Conservation (phyloP, 805 yeast genomes). For the Wickerhamomyces alni region DNA sequence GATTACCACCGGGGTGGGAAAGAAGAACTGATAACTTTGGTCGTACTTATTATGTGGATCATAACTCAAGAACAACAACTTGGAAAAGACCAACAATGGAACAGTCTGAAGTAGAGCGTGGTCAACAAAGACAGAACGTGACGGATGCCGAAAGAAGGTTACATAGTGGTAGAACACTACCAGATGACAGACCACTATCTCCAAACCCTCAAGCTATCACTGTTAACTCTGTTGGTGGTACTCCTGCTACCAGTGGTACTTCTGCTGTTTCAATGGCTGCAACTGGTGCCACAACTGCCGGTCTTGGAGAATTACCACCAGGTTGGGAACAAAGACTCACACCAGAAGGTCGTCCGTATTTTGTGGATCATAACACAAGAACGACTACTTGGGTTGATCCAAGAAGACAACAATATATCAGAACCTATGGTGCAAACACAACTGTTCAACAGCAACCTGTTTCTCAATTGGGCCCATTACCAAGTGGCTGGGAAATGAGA, state of each 20-base stretch:
- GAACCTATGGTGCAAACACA: conserved; percentile 85
- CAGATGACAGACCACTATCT: conserved; percentile 45
- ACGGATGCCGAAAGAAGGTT: conserved; percentile 88
- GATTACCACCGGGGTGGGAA: conserved; percentile 99
- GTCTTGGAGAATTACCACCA: conserved; percentile 93
- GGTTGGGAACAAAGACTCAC: conserved; percentile 99
- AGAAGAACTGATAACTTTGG: conserved; percentile 97
- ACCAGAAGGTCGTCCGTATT: conserved; percentile 96
- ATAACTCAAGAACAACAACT: conserved; percentile 95
- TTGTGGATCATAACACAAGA: conserved; percentile 98
- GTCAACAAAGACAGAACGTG: conserved; percentile 52
- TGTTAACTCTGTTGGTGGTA: conserved; percentile 39
- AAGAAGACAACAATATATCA: conserved; percentile 95
- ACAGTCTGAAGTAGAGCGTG: conserved; percentile 64
- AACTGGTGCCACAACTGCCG: conserved; percentile 83
- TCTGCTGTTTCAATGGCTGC: conserved; percentile 66
- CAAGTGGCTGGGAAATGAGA: conserved; percentile 99
- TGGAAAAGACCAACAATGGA: conserved; percentile 95
- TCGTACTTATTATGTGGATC: conserved; percentile 96
- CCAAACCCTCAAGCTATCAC: conserved; percentile 30
- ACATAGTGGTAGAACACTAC: conserved; percentile 85
- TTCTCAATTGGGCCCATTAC: conserved; percentile 94
- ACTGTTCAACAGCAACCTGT: conserved; percentile 98
- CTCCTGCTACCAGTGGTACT: conserved; percentile 43
- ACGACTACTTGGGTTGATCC: conserved; percentile 99